Evolutionary conservation across 345 rosid genomes (phyloP).

Genomic region (Syzygium aromaticum): DNA sequence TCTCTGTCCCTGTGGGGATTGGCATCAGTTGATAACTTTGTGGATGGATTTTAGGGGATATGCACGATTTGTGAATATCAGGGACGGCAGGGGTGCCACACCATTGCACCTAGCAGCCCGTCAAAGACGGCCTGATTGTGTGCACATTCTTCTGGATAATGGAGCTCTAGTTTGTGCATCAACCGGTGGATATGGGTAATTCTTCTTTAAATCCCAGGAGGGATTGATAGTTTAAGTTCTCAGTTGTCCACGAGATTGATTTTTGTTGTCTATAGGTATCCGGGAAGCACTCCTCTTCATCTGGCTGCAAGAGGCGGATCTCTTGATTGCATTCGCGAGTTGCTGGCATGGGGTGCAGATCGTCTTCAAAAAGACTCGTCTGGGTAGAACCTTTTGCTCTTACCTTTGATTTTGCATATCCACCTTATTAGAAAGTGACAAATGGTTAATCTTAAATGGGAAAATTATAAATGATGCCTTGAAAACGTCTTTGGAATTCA

Average conservation of each 20-base stretch:
- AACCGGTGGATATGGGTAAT: constrained; percentile 89
- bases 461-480: neutral
- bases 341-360: constrained; percentile 99
- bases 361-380: constrained; percentile 88
- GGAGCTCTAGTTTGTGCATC: constrained; percentile 97
- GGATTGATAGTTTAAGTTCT: neutral
- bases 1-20: neutral
- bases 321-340: constrained; percentile 76
- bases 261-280: constrained; percentile 40
- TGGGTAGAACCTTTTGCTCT: constrained; percentile 41
- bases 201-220: neutral
- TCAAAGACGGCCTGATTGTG: constrained; percentile 81
- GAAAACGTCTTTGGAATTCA: neutral
- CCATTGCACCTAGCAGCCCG: constrained; percentile 95
- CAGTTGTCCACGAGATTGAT: constrained; percentile 4
- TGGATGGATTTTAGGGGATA: constrained; percentile 58
- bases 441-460: neutral
- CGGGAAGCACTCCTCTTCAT: constrained; percentile 97
- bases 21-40: neutral
- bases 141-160: constrained; percentile 65
- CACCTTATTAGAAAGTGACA: neutral
- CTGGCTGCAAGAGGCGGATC: constrained; percentile 98
- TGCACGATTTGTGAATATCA: constrained; percentile 82
- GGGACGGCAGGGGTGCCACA: constrained; percentile 90
- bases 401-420: neutral